Evolutionary conservation across 306 rosid genomes (phyloP).

Genomic region (Luffa aegyptiaca): DNA sequence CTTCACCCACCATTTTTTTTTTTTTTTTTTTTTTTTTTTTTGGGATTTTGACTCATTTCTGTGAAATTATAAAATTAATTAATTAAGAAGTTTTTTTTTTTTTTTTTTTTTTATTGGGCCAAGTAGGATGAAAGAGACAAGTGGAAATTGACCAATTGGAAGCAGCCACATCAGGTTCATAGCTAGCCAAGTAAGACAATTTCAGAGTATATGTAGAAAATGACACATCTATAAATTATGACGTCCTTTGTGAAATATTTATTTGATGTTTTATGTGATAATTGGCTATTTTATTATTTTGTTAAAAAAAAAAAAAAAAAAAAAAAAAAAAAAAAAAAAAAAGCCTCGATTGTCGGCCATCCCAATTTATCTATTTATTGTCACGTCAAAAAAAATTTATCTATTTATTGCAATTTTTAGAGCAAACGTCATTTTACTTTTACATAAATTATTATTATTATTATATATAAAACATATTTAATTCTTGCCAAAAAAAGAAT

Average conservation of each 20-base stretch:
- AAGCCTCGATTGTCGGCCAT: neutral
- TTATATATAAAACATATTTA: neutral
- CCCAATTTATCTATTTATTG: neutral
- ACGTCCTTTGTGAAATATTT: slow-evolving; percentile 1
- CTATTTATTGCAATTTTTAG: neutral
- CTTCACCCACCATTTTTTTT: slow-evolving; percentile 4
- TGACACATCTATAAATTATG: neutral
- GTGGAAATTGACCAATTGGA: neutral
- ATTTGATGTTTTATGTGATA: neutral
- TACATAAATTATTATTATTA: neutral
- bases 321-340: too few species aligned
- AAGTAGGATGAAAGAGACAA: slow-evolving; percentile 4
- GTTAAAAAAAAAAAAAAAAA: neutral
- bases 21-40: neutral
- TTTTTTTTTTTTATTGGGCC: neutral
- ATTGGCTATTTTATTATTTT: neutral
- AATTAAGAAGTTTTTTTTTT: neutral
- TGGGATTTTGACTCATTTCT: neutral
- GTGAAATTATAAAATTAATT: neutral
- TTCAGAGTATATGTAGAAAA: slow-evolving; percentile 8
- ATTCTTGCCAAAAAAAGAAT: neutral
- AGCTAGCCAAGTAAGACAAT: slow-evolving; percentile 2
- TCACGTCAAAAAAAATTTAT: too few species aligned
- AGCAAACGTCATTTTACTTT: neutral
- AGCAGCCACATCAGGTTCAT: slow-evolving; percentile 4